Percentiles rank a stretch among this genome's conserved stretches.
Evolutionary conservation across 495 filamentous ascomycete species (phyloP).

Genomic region (Penicillium paxilli): DNA sequence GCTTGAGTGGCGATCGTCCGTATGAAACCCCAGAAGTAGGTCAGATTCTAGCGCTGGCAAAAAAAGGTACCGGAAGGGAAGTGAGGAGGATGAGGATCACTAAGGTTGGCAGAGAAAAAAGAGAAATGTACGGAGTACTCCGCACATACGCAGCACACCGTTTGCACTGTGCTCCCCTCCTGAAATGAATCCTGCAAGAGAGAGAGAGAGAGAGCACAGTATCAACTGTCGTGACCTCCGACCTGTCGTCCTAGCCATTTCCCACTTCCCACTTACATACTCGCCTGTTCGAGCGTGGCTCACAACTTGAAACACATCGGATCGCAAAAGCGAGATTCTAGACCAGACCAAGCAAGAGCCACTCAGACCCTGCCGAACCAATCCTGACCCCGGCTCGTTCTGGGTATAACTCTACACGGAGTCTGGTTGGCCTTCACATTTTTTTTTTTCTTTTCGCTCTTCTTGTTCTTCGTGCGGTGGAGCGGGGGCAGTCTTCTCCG

Average conservation of each 20-base stretch:
- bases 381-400: not conserved
- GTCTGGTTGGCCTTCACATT: not conserved
- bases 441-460: not conserved
- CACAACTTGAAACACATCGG: constrained; percentile 9
- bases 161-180: no score
- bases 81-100: no score
- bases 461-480: not conserved
- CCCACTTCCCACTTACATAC: not conserved
- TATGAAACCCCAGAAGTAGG: not conserved
- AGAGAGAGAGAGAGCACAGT: no score
- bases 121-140: no score
- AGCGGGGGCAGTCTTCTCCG: not conserved
- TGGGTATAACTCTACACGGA: not conserved
- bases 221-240: constrained; percentile 7
- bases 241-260: constrained; percentile 2
- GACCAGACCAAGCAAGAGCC: constrained; percentile 5
- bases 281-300: constrained; percentile 4
- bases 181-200: no score
- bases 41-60: not conserved
- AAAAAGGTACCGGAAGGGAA: not conserved
- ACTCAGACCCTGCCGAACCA: not conserved
- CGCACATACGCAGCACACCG: no score
- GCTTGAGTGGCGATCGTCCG: constrained; percentile 1
- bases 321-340: constrained; percentile 14
- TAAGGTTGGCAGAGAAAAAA: no score